phyloP scores from a whole-genome alignment of 352 stramenopile genomes.

The Globisporangium cystogenes region DNA sequence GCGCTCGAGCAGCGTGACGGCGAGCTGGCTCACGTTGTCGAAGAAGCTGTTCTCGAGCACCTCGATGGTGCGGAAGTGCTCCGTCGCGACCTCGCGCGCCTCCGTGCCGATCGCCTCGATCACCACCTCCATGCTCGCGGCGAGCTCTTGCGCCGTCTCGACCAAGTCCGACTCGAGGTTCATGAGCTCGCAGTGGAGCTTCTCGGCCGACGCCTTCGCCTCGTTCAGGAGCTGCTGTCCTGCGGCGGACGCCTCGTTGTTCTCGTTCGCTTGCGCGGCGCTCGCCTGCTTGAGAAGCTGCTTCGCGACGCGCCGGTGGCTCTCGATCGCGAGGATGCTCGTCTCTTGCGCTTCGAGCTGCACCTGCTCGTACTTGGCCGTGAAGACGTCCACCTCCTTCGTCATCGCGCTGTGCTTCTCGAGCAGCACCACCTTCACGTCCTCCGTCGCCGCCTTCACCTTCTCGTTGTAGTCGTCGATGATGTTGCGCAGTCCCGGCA shows the following conservation, averaged over 20 bases:
- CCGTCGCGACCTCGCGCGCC: slow-evolving; percentile 54
- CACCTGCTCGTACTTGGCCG: slow-evolving; percentile 53
- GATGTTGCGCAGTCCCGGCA: slow-evolving; percentile 86
- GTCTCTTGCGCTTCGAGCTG: slow-evolving; percentile 59
- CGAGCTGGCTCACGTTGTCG: slow-evolving; percentile 77
- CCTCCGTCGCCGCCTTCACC: slow-evolving; percentile 72
- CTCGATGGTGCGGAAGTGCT: slow-evolving; percentile 88
- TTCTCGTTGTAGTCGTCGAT: slow-evolving; percentile 90
- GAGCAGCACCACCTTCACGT: slow-evolving; percentile 75
- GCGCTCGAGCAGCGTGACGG: slow-evolving; percentile 64
- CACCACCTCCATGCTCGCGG: slow-evolving; percentile 46
- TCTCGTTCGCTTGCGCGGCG: slow-evolving; percentile 21
- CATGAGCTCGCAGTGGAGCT: slow-evolving; percentile 84
- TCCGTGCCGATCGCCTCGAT: slow-evolving; percentile 65
- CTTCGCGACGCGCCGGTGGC: slow-evolving; percentile 74
- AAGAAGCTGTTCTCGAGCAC: slow-evolving; percentile 91
- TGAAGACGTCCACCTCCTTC: slow-evolving; percentile 57
- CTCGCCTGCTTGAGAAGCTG: slow-evolving; percentile 56
- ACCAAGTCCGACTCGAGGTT: slow-evolving; percentile 86
- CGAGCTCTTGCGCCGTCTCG: slow-evolving; percentile 66
- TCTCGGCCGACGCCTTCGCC: slow-evolving; percentile 76
- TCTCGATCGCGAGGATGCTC: slow-evolving; percentile 78
- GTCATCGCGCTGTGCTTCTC: slow-evolving; percentile 57
- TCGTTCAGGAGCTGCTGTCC: slow-evolving; percentile 79
- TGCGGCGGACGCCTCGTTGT: slow-evolving; percentile 19